Evolutionary conservation across 2,329 filamentous ascomycete species (phyloP).

Genomic region (Hirsutella thompsonii): DNA sequence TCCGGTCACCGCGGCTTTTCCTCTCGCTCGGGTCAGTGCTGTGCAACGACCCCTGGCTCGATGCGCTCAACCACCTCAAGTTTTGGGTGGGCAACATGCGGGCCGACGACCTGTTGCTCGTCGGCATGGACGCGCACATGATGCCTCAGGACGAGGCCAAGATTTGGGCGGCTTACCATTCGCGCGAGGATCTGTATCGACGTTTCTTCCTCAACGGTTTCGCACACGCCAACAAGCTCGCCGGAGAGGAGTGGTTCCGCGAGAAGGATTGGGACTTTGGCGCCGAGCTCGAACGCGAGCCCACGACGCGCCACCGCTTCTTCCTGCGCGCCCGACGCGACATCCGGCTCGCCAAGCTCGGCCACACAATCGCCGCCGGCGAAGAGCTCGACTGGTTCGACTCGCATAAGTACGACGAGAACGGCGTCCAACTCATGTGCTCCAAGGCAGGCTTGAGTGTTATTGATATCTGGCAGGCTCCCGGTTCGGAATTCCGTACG

Average conservation of each 20-base stretch:
- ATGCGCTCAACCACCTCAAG: slow-evolving; percentile 20
- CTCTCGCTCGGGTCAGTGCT: slow-evolving; percentile 28
- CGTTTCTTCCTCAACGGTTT: slow-evolving; percentile 27
- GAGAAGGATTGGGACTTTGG: slow-evolving; percentile 24
- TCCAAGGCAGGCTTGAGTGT: slow-evolving; percentile 23
- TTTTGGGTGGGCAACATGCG: slow-evolving; percentile 23
- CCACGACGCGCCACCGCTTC: slow-evolving; percentile 26
- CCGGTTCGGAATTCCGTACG: slow-evolving; percentile 25
- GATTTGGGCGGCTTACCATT: slow-evolving; percentile 27
- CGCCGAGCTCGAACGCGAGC: slow-evolving; percentile 21
- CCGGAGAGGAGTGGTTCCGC: slow-evolving; percentile 19
- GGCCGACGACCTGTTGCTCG: slow-evolving; percentile 20
- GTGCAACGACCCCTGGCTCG: slow-evolving; percentile 25
- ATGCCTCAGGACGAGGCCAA: slow-evolving; percentile 18
- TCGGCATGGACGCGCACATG: slow-evolving; percentile 28
- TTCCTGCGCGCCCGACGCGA: slow-evolving; percentile 23
- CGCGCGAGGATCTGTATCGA: slow-evolving; percentile 19
- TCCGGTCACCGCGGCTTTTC: slow-evolving; percentile 21
- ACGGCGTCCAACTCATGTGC: slow-evolving; percentile 24
- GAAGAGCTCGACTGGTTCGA: slow-evolving; percentile 30
- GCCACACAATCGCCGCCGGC: slow-evolving; percentile 14
- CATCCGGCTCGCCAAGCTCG: slow-evolving; percentile 13
- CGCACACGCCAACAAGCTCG: slow-evolving; percentile 21
- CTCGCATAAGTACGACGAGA: slow-evolving; percentile 26
- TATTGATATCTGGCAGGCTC: slow-evolving; percentile 21